Conservation (phyloP, 495 filamentous ascomycete genomes). For the Trichoderma asperelloides region DNA sequence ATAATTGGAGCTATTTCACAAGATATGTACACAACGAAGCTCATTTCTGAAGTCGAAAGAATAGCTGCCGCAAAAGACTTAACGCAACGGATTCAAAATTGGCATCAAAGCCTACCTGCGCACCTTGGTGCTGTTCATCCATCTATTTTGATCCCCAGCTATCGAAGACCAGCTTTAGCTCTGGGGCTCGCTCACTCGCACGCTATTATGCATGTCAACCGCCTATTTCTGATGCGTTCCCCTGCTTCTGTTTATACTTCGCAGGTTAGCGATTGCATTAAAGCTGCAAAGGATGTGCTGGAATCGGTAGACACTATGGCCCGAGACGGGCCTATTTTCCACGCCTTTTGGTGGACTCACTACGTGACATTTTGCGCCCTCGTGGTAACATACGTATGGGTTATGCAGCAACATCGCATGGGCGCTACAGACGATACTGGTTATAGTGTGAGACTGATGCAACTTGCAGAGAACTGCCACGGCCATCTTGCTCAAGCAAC, state of each 20-base stretch:
- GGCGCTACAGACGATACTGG: background rate
- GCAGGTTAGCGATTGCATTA: background rate
- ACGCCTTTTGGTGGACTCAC: constrained; percentile 32
- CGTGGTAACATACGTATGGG: constrained; percentile 27
- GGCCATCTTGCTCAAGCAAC: constrained; percentile 41
- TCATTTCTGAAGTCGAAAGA: constrained; percentile 11
- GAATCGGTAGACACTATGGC: background rate
- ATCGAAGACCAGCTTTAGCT: constrained; percentile 17
- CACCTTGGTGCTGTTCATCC: constrained; percentile 17
- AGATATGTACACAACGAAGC: constrained; percentile 15
- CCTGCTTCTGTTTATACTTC: background rate
- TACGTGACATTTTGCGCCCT: constrained; percentile 31
- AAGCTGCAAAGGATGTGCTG: background rate
- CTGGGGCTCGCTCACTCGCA: constrained; percentile 21
- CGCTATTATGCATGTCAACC: constrained; percentile 21
- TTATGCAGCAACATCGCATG: constrained; percentile 20
- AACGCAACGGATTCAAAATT: constrained; percentile 15
- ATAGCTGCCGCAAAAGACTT: constrained; percentile 12
- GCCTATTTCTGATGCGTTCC: constrained; percentile 18
- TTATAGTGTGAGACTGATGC: constrained; percentile 13
- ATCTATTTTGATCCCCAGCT: constrained; percentile 19
- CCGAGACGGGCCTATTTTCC: constrained; percentile 14
- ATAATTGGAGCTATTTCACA: constrained; percentile 20
- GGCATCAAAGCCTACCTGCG: constrained; percentile 17
- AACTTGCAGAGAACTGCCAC: constrained; percentile 37